Base-by-base conservation (phyloP, 805 yeast species). In the Kodamaea kaohsiungensis region DNA sequence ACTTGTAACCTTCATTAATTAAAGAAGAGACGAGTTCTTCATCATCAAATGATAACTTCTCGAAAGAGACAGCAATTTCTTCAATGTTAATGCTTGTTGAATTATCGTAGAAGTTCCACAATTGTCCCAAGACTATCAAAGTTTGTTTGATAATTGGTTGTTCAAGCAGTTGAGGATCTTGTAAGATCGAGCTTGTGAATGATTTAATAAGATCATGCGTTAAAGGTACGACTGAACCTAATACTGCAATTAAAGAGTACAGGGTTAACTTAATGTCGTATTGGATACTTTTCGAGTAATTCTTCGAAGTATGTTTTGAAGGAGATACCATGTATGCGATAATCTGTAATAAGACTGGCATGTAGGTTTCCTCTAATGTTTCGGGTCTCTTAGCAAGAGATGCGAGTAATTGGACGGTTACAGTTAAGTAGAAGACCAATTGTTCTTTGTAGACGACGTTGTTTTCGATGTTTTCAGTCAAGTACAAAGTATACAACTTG, bases 261-360 rank as follows among this genome's bases (percentile, higher is more conserved):
- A 93, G 91, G 16, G 97, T 87, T 55, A 90, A 79, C 67, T 89
- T 95, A 49, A 86, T 79, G 62, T 90, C 96, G 39, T 73, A 47
- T 5, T 55, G 53, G 37, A 66, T 58, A 5, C 69, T 55, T 18
- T 59, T 43, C 27, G 67, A 61, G 49, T 48, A 58, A 47, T 59
- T 61, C 49, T 50, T 57, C 25, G 54, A 53, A 13, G 59, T 60
- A 19, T 56, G 69, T 6, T 83, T 73, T 1, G 72, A 70, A 2
- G 68, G 65, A 30, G 64, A 57, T 56, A 87, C 69, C 40, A 88
- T 70, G 53, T 77, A 74, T 16, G 88, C 89, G 13, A 85, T 73
- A 1, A 79, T 72, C 63, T 85, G 87, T 59, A 89, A 73, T 15
- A 86, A 69, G 2, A 79, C 61, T 2, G 91, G 89, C 42, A 86